Evolutionary conservation across 768 basidiomycete species (phyloP), one percentile per base, ranked within the genome.

Genomic region (Myochromella boudieri): DNA sequence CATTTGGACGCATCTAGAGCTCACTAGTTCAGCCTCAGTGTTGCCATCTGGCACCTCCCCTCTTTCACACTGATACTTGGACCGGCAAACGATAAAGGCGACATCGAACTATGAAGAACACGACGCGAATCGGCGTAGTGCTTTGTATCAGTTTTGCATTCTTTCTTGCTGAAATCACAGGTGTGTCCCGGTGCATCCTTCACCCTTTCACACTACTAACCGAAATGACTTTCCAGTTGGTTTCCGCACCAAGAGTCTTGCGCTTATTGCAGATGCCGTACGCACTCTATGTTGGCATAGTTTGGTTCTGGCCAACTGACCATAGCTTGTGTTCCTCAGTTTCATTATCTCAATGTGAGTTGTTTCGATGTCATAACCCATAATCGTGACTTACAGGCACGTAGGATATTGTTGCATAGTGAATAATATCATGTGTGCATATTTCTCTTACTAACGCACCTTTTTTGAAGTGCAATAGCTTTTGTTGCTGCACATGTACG

Each of bases 241-340:
- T 9, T 77, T 81, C 57, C 71, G 69, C 36, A 81, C 79, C 0
- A 76, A 70, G 56, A 77, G 77, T 64, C 59, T 80, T 12, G 79
- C 78, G 26, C 63, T 81, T 41, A 76, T 80, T 60, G 79, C 77
- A 48, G 78, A 81, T 61, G 78, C 78, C 28, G 77, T 79, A 36
- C 52, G 77, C 14, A 17, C n/a, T n/a, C n/a, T 34, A n/a, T 71
- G 27, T 17, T 31, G 12, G 12, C 10, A 26, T 8, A 37, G 17
- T 14, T 11, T 26, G 20, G 17, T 25, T 22, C 24, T 37, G 6
- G 10, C 37, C 36, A 3, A 20, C 45, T 31, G 45, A 43, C 40
- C 24, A 31, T 42, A 42, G 43, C 48, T 36, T 39, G 18, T 53
- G 46, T 43, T 46, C 32, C 38, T 18, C 48, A 79, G 77, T 80